Evolutionary conservation across 257 asterid species (phyloP), one percentile per base, ranked within the genome.

Genomic region (Thymus quinquecostatus): DNA sequence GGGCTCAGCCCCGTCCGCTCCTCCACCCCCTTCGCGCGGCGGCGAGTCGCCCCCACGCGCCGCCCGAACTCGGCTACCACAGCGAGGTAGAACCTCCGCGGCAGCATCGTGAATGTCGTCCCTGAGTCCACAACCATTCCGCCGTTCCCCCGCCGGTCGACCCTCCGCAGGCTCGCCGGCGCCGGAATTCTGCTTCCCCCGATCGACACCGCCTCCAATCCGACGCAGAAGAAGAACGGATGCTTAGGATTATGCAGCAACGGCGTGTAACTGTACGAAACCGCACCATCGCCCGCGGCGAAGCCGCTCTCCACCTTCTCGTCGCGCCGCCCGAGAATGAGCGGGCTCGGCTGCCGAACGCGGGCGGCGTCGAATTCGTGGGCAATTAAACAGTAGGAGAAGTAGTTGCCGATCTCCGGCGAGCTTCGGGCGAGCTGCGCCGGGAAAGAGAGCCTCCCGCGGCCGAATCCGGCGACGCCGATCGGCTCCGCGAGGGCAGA

Each of bases 51-150:
- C 13, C 85, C 86, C 10, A 91, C 85, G 9, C 84, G 76, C 8
- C 36, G 53, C 4, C 61, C 77, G 38, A 94, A 89, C 28, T 88
- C 90, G 0, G 63, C 57, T 43, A 85, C 83, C 50, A 94, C 87
- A 29, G 81, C 53, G 8, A 74, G 57, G 72, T 91, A 89, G 40
- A 89, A 85, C 49, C 53, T 80, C 8, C 32, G 59, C 13, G 99
- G 99, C 57, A 94, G 68, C 96, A 91, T 87, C 1, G 97, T 91
- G 80, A 82, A 94, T 1, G 99, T 94, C 0, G 99, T 94, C 45
- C 98, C 99, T 0, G 99, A 94, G 53, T 94, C 99, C 74, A 94
- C 99, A 81, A 94, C 99, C 99, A 94, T 87, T 28, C 97, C 99
- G 0, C 99, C 99, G 32, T 84, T 83, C 0, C 99, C 97, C 36